phyloP scores from a whole-genome alignment of 2,329 filamentous ascomycete genomes.

The Tolypocladium guangdongense region DNA sequence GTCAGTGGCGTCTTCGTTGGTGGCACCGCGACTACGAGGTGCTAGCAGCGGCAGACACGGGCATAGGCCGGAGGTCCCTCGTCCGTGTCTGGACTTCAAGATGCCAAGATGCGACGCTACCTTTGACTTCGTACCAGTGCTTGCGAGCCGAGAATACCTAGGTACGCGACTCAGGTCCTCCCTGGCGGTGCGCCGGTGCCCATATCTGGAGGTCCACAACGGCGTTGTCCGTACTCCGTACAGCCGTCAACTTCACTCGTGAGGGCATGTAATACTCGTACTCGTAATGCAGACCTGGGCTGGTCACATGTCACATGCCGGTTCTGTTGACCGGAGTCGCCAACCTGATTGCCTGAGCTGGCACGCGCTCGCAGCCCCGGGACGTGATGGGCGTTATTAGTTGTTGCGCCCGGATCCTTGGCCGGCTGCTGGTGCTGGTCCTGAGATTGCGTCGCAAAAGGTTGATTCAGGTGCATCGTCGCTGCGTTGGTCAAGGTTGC shows the following conservation, averaged over 20 bases:
- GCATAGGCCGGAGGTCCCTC: too few relatives aligned
- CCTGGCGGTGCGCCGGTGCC: neutral
- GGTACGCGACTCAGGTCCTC: neutral
- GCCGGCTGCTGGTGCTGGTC: neutral
- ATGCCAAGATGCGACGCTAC: neutral
- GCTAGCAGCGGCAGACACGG: neutral
- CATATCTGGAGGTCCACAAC: neutral
- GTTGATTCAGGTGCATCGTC: neutral
- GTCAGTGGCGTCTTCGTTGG: neutral
- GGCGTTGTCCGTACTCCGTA: neutral
- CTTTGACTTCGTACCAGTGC: neutral
- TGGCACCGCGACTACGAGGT: neutral
- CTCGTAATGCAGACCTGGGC: neutral
- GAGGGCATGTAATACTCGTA: too few relatives aligned
- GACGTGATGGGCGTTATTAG: neutral
- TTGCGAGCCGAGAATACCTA: neutral
- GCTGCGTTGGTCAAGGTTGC: neutral
- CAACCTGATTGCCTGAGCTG: too few relatives aligned
- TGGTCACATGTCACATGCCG: neutral
- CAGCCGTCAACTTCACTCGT: neutral
- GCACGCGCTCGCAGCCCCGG: too few relatives aligned
- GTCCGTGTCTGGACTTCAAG: too few relatives aligned
- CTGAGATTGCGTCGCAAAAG: neutral
- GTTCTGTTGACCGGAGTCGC: neutral
- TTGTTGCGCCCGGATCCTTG: neutral